A percentile compares a stretch with the other conserved stretches of the same genome.
phyloP scores from a whole-genome alignment of 768 basidiomycete species.

The Trametes sanguinea region DNA sequence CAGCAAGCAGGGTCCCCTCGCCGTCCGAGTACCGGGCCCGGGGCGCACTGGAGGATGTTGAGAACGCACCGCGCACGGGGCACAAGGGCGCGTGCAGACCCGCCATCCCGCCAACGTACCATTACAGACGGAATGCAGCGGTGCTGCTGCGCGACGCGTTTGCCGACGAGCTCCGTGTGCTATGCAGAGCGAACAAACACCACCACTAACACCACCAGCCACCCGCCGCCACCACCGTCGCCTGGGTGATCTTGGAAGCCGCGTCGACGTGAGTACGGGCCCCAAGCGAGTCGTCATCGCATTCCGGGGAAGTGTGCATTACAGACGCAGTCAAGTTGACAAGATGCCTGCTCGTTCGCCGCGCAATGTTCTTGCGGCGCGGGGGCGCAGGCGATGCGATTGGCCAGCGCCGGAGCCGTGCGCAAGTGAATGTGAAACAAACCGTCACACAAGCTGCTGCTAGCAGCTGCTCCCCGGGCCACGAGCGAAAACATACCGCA shows the following conservation, averaged over 20 bases:
- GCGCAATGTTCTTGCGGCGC: slow-evolving; percentile 1
- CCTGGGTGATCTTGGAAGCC: not conserved
- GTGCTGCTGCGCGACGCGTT: not conserved
- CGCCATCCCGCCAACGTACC: slow-evolving; percentile 10
- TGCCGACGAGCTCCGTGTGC: no score
- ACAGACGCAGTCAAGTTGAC: slow-evolving; percentile 3
- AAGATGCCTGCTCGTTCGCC: slow-evolving; percentile 8
- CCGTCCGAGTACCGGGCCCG: not conserved
- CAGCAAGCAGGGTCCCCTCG: not conserved
- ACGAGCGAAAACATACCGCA: not conserved
- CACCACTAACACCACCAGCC: no score
- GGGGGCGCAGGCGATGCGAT: not conserved
- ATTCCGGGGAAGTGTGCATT: slow-evolving; percentile 5
- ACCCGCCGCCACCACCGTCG: not conserved
- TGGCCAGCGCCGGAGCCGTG: not conserved
- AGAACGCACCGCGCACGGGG: not conserved
- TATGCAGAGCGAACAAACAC: no score
- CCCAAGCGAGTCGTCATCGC: slow-evolving; percentile 8
- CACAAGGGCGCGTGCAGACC: not conserved
- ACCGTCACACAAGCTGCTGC: slow-evolving; percentile 11
- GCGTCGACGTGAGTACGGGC: not conserved
- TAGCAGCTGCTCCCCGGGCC: not conserved
- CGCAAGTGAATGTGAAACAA: not conserved
- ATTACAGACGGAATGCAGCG: slow-evolving; percentile 5
- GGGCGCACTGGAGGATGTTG: not conserved